Base-by-base conservation (phyloP, 208 protist genomes). In the Leishmania amazonensis region DNA sequence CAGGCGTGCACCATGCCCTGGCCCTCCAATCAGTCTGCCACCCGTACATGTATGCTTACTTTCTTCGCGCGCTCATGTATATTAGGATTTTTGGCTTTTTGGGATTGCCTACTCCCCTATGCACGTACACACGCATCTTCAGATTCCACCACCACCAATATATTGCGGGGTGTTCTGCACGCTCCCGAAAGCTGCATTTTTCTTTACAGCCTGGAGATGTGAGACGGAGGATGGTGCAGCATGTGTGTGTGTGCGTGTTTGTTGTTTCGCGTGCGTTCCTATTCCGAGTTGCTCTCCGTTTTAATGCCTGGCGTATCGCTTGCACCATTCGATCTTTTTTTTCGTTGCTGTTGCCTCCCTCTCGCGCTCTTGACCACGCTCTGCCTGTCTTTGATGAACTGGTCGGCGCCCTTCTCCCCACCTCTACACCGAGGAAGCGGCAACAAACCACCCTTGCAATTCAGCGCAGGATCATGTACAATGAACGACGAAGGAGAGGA, bases 41-140 rank as follows among this genome's bases (percentile, higher is more conserved):
- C 9, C 7, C 21, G 42, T 53, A 21, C 53, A 11, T 53, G 21
- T 51, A 53, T 17, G 24, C 72, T 68, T 78, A 9, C 72, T 57
- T 80, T 62, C 57, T 70, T 75, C 80, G 54, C 73, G 83, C 76
- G 83, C 47, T 78, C 35, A 65, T 83, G 42, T 79, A 79, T 42
- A 54, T 17, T 64, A 77, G 28, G 45, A 51, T 51, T 74, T 4
- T 35, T 9, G 24, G 45, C 38, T n/a, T 74, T 35, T 74, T 35
- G 9, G 2, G 5, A 35, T 74, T 38, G 51, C 35, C 47, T n/a
- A 57, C n/a, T 24, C 51, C 38, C 51, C 15, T 0, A 58, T 5
- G 60, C 53, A 62, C 73, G 40, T 28, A 62, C 15, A 62, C 73
- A 76, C n/a, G 35, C 73, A 62, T 42, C 4, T 3, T 19, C 40